These are phyloP conservation scores for Artemisia annua DNA, from an alignment of 129 eudicot species.

Conservation along the genomic window DNA sequence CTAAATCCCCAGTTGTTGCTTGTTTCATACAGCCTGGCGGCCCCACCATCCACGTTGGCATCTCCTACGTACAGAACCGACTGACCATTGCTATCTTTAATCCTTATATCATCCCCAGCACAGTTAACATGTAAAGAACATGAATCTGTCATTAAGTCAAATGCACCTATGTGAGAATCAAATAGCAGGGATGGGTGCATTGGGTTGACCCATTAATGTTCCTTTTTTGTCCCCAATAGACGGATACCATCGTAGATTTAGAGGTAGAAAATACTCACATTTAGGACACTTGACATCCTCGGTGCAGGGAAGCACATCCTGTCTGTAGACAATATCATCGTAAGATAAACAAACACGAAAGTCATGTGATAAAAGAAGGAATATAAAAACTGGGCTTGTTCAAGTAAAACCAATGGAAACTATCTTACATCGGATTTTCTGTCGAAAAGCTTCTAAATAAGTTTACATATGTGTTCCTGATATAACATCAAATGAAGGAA, in stretches of 20 bases:
- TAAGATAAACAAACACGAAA: slow-evolving; percentile 25
- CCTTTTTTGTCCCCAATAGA: not conserved
- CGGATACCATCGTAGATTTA: not conserved
- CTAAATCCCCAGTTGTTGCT: slow-evolving; percentile 71
- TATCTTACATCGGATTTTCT: slow-evolving; percentile 50
- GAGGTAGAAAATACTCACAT: slow-evolving; percentile 54
- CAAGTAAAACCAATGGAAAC: not conserved
- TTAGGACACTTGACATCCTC: slow-evolving; percentile 53
- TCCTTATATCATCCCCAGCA: slow-evolving; percentile 62
- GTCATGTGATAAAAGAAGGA: not conserved
- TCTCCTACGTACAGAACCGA: slow-evolving; percentile 73
- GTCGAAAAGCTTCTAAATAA: slow-evolving; percentile 71
- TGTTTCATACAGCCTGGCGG: slow-evolving; percentile 49
- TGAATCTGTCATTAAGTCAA: slow-evolving; percentile 44
- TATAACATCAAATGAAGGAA: not conserved
- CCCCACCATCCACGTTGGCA: slow-evolving; percentile 54
- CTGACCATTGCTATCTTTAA: slow-evolving; percentile 35
- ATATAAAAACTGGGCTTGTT: not conserved
- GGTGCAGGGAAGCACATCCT: slow-evolving; percentile 61
- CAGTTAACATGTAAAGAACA: slow-evolving; percentile 86
- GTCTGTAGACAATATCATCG: slow-evolving; percentile 47
- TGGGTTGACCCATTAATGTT: not conserved
- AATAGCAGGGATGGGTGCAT: not conserved
- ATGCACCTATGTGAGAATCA: no score
- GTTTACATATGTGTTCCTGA: slow-evolving; percentile 66